phyloP scores from a whole-genome alignment of 345 rosid genomes.

The Crucihimalaya himalaica region DNA sequence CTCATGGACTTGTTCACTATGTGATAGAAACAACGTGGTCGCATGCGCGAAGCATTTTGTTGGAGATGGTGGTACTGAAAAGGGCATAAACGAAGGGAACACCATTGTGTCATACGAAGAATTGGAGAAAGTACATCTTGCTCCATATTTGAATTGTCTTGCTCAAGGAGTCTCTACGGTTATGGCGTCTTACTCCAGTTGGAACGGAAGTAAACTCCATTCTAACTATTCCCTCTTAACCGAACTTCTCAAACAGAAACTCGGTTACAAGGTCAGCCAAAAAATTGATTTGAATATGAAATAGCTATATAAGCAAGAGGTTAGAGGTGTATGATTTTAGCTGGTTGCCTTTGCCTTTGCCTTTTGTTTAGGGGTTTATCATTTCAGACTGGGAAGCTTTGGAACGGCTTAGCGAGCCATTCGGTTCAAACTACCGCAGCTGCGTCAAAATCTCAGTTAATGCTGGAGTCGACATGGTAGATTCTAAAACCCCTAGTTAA shows the following conservation, averaged over 20 bases:
- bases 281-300: background rate
- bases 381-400: constrained; percentile 89
- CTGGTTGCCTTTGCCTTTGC: background rate
- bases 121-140: constrained; percentile 67
- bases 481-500: background rate
- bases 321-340: background rate
- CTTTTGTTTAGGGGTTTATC: constrained; percentile 57
- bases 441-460: constrained; percentile 61
- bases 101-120: constrained; percentile 57
- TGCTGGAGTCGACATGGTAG: constrained; percentile 93
- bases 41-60: constrained; percentile 93
- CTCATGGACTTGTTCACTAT: constrained; percentile 1
- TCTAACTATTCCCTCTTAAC: constrained; percentile 68
- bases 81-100: constrained; percentile 76
- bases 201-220: constrained; percentile 73
- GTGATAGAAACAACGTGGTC: constrained; percentile 65
- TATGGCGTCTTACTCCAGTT: constrained; percentile 88
- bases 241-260: constrained; percentile 68
- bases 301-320: background rate
- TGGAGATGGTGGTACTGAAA: constrained; percentile 89
- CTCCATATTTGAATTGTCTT: constrained; percentile 58
- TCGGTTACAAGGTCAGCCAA: constrained; percentile 67
- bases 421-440: constrained; percentile 62
- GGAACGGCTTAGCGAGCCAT: constrained; percentile 59
- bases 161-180: constrained; percentile 78